Evolutionary conservation across 768 basidiomycete species (phyloP).

Genomic region (Mycena metata): DNA sequence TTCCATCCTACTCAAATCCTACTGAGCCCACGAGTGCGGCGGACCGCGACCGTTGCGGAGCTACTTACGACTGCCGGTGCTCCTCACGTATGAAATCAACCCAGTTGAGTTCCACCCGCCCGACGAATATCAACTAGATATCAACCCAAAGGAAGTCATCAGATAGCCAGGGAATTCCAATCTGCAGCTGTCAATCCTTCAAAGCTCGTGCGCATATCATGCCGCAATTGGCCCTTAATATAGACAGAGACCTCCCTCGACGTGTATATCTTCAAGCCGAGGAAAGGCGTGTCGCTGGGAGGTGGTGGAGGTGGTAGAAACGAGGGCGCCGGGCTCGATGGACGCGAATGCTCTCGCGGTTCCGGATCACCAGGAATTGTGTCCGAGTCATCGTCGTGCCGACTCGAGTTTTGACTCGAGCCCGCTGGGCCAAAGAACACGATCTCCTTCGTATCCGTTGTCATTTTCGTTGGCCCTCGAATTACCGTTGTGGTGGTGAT

Average conservation of each 20-base stretch:
- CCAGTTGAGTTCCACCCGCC: too few relatives aligned
- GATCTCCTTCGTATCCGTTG: conserved; percentile 35
- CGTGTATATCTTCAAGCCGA: conserved; percentile 42
- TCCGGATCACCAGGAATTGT: not conserved
- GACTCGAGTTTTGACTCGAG: not conserved
- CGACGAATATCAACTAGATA: too few relatives aligned
- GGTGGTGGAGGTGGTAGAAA: not conserved
- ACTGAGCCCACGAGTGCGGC: too few relatives aligned
- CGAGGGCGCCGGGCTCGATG: conserved; percentile 2
- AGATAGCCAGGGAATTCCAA: conserved; percentile 25
- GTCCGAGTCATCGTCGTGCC: conserved; percentile 13
- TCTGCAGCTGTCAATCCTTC: conserved; percentile 25
- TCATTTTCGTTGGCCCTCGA: conserved; percentile 17
- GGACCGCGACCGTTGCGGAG: too few relatives aligned
- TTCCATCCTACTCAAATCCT: too few relatives aligned
- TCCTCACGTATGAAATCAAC: too few relatives aligned
- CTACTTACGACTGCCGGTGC: too few relatives aligned
- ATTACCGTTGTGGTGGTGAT: conserved; percentile 31
- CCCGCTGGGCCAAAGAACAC: conserved; percentile 25
- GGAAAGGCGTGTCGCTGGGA: conserved; percentile 29
- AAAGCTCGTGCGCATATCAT: conserved; percentile 33
- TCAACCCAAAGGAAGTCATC: not conserved
- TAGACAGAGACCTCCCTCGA: conserved; percentile 33
- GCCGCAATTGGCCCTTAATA: conserved; percentile 41
- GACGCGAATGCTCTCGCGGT: not conserved